Base-by-base conservation (phyloP, 345 rosid genomes). In the Toxicodendron radicans region DNA sequence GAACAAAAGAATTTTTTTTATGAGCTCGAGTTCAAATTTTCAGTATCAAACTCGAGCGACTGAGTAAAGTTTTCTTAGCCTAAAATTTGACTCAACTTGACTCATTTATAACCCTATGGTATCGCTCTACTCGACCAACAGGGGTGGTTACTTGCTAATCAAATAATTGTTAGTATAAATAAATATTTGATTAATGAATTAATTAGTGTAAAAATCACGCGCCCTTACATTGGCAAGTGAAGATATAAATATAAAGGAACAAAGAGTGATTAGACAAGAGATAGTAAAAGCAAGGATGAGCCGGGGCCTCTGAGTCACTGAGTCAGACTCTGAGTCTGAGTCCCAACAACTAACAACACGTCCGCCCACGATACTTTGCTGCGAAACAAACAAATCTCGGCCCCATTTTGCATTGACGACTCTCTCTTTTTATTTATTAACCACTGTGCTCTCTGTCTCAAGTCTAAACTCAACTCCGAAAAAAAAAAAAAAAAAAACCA, bases 331-430 rank as follows among this genome's bases (percentile, higher is more conserved):
- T 83, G 90, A 82, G 54, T 51, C 82, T 83, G 90, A 84, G 88
- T 84, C 88, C 86, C 79, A 85, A 82, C 89, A 82, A 83, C 87
- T 75, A 79, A 82, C 84, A 81, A 77, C 80, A 78, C 87, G 85
- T 86, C 90, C 90, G 85, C 87, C 90, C 90, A 85, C 74, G 81
- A 83, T 86, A 80, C 71, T 85, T 85, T 85, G 90, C 90, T 86
- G 87, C 89, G 83, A 81, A 71, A 56, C 68, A 7, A 38, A 38
- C 9, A 7, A 51, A 21, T n/a, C 13, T 33, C 66, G 71, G 70
- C 63, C 70, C 85, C 79, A 30, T 24, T 30, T 33, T 59, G 41
- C 69, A 64, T 66, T 48, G 52, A 73, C 72, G 45, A 52, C 76
- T 66, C 68, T 20, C 33, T 64, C 32, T 48, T 10, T 21, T 64